Conservation (phyloP, 2,329 filamentous ascomycete genomes). For the Fusarium sp. region DNA sequence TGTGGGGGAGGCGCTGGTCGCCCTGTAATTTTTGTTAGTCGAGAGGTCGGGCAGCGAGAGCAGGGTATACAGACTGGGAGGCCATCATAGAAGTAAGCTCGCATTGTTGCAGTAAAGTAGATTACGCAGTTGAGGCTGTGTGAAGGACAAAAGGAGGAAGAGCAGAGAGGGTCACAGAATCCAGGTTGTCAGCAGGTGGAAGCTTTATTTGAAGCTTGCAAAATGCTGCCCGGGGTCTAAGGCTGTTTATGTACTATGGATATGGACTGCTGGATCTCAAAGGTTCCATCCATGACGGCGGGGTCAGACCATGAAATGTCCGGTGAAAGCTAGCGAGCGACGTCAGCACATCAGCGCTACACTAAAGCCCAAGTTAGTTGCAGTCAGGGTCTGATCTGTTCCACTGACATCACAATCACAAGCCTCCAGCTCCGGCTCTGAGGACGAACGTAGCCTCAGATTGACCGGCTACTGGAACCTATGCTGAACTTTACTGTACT, state of each 20-base stretch:
- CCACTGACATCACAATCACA: conserved; percentile 38
- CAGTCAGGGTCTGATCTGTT: conserved; percentile 6
- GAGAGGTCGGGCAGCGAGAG: background rate
- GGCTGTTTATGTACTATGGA: conserved; percentile 29
- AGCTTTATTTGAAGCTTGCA: conserved; percentile 24
- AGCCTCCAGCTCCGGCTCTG: background rate
- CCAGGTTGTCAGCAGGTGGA: conserved; percentile 12
- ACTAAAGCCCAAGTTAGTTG: conserved; percentile 16
- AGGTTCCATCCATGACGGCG: conserved; percentile 36
- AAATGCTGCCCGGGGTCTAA: conserved; percentile 10
- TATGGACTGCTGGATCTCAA: conserved; percentile 4
- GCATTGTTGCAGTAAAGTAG: conserved; percentile 55
- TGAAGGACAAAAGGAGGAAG: background rate
- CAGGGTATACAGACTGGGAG: conserved; percentile 56
- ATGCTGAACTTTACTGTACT: background rate
- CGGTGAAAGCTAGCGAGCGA: conserved; percentile 39
- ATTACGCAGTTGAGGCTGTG: background rate
- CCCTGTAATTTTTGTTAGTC: conserved; percentile 65
- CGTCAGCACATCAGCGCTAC: conserved; percentile 42
- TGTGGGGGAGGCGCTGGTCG: conserved; percentile 91
- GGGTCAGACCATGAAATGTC: conserved; percentile 35
- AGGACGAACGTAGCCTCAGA: background rate
- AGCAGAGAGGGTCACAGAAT: background rate
- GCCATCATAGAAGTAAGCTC: conserved; percentile 69
- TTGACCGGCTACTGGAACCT: background rate